Percentiles rank a stretch among this genome's conserved stretches.
These are phyloP conservation scores for Luffa aegyptiaca DNA, from an alignment of 306 rosid species.

Conservation along the genomic window DNA sequence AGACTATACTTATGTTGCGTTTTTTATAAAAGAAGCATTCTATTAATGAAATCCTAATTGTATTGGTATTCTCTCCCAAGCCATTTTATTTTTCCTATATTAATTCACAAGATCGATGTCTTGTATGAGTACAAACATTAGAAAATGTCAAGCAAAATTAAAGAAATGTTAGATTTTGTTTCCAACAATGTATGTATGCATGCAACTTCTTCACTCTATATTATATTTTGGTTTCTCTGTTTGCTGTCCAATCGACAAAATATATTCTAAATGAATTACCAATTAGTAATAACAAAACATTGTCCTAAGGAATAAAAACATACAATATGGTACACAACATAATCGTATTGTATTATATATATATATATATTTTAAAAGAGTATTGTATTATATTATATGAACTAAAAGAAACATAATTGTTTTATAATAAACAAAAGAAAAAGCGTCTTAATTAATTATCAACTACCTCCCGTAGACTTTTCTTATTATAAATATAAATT, in stretches of 20 bases:
- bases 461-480: constrained; percentile 4
- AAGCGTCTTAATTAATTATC: neutral
- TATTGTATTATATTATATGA: neutral
- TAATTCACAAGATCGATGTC: neutral
- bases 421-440: neutral
- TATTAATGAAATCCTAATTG: neutral
- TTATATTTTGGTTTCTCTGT: neutral
- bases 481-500: neutral
- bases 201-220: neutral
- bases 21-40: neutral
- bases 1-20: no score
- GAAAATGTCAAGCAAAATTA: neutral
- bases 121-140: neutral
- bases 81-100: neutral
- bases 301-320: neutral
- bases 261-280: neutral
- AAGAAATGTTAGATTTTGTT: neutral
- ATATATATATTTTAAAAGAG: no score
- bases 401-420: neutral
- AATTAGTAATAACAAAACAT: neutral
- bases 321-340: neutral
- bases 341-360: neutral
- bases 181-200: neutral
- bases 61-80: neutral
- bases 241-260: neutral